Evolutionary conservation across 331 rosid genomes (phyloP), one percentile per base, ranked within the genome.

Genomic region (Erythrophleum ivorense): DNA sequence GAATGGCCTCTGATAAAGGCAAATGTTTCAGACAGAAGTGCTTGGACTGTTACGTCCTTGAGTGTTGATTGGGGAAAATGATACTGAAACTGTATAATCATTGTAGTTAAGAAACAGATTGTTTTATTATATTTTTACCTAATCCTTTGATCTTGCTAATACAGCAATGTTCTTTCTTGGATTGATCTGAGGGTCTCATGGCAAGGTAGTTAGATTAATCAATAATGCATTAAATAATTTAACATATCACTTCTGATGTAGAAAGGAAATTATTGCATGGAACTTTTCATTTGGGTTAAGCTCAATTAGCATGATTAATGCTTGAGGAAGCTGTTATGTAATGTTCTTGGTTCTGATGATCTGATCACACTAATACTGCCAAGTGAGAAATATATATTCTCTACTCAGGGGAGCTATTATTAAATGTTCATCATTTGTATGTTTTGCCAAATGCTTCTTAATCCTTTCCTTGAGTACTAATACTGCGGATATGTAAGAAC

Each of bases 201-300:
- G 36, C 34, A 59, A 19, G 36, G 3, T 59, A 21, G 34, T 10
- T 54, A 54, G 75, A 40, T 67, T 53, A 67, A 64, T 48, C 33
- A 24, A 62, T 45, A 49, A 63, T 2, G 55, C 69, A 41, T 21
- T 9, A 7, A 58, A 75, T 54, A 38, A 9, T 10, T 40, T 41
- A 54, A 68, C 43, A 38, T 66, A 53, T 43, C 68, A 68, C 50
- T 8, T 79, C 71, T 69, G 36, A 78, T 55, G 58, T 54, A 9
- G 57, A 15, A 67, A 41, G 36, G 21, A n/a, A 29, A 67, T 21
- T 53, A 21, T 66, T 43, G 2, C 52, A 34, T 64, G 73, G 33
- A 31, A 62, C 34, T 76, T 54, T 2, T 9, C 49, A 50, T 18
- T 77, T n/a, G 9, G 10, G 46, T 16, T 65, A 53, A 78, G 55